Evolutionary conservation across 805 yeast species (phyloP), one percentile per base, ranked within the genome.

Genomic region (Kuraishia molischiana): DNA sequence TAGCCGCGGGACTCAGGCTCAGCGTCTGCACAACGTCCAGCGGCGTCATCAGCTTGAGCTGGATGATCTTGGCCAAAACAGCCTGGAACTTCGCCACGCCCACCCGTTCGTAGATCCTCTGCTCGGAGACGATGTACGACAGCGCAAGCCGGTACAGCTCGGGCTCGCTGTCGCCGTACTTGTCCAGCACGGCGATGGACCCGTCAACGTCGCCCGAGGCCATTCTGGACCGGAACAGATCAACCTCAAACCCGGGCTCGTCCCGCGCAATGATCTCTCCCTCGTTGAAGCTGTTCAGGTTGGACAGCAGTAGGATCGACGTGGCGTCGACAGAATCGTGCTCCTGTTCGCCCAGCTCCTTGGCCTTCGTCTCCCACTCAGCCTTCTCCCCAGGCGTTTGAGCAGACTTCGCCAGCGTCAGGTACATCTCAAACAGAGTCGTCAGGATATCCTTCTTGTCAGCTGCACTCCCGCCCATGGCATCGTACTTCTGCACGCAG

Each of bases 381-480:
- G 48, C 50, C 2, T 54, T 55, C 17, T 62, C 62, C 17, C 33
- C 39, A 9, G 37, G 41, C 3, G 28, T 10, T 2, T 34, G 29
- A 2, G 58, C 53, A 10, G 52, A 54, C 15, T 58, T 61, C 0
- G 84, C 74, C 42, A 84, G 56, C 0, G 78, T 66, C 29, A 89
- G 59, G 48, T 90, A 92, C 65, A 85, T 66, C 50, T 90, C 97
- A 50, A 78, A 83, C 29, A 90, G 63, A 0, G 97, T 85, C 2
- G 84, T 74, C 39, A 84, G 63, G 32, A 90, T 67, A 34, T 81
- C 94, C 37, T 71, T 72, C 46, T 78, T 75, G 49, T 90, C 96
- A 43, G 72, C 74, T 4, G 57, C 57, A 37, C 72, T 67, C 0
- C 92, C 90, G 38, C 83, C 92, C 50, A 79, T 84, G 40, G 69